A percentile compares a stretch with the other conserved stretches of the same genome.
Evolutionary conservation across 2,329 filamentous ascomycete species (phyloP).

Genomic region (Purpureocillium takamizusanense): DNA sequence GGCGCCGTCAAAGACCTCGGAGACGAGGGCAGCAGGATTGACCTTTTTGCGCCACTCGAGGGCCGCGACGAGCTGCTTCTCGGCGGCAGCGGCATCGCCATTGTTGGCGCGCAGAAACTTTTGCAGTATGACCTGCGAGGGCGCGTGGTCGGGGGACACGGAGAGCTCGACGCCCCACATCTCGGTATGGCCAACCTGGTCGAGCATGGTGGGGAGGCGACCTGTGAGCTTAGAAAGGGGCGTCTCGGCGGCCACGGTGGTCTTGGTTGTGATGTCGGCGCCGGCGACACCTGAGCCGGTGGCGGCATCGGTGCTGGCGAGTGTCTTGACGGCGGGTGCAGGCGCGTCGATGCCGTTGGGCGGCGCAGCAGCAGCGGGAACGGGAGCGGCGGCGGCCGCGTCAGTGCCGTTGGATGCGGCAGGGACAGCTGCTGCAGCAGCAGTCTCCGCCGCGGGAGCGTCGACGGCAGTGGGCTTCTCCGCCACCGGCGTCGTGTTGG

Average conservation of each 20-base stretch:
- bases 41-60: conserved; percentile 75
- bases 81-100: conserved; percentile 62
- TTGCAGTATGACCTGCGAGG: conserved; percentile 76
- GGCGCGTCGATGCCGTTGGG: too few species aligned
- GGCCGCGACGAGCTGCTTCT: conserved; percentile 69
- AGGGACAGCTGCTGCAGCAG: conserved; percentile 3
- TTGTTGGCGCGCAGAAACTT: conserved; percentile 92
- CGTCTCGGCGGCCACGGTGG: conserved; percentile 15
- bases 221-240: conserved; percentile 47
- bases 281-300: conserved; percentile 4
- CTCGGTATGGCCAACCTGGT: conserved; percentile 55
- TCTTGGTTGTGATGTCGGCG: conserved; percentile 9
- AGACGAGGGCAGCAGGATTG: conserved; percentile 59
- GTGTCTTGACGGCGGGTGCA: too few species aligned
- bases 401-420: too few species aligned
- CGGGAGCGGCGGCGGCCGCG: too few species aligned
- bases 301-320: neutral
- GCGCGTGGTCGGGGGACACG: conserved; percentile 45
- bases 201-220: conserved; percentile 48
- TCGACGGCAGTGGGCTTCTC: too few species aligned
- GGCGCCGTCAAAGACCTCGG: conserved; percentile 51
- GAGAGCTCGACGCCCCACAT: conserved; percentile 77
- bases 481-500: neutral
- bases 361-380: too few species aligned
- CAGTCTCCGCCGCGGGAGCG: conserved; percentile 3